These are phyloP conservation scores for Ophiocordyceps camponoti-floridani DNA, from an alignment of 2,329 filamentous ascomycete genomes.

Conservation along the genomic window DNA sequence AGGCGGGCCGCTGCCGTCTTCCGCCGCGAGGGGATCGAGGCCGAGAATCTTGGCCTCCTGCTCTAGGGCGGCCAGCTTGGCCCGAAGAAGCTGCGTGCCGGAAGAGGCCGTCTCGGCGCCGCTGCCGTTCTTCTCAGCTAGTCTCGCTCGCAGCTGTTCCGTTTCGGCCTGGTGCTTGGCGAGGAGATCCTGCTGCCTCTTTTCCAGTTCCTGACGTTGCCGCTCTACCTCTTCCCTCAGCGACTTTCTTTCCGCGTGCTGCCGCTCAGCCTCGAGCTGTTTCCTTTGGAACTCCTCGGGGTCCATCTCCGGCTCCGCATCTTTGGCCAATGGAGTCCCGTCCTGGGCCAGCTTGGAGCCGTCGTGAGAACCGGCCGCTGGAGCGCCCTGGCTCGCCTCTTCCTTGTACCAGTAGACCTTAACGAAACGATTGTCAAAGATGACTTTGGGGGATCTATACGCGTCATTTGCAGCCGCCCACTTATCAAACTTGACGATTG, in stretches of 20 bases:
- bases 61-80: conserved; percentile 54
- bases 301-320: conserved; percentile 39
- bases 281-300: conserved; percentile 49
- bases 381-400: conserved; percentile 17
- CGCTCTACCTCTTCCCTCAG: conserved; percentile 45
- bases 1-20: conserved; percentile 19
- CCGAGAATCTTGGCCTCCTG: conserved; percentile 54
- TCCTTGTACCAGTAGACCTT: conserved; percentile 65
- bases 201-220: conserved; percentile 45
- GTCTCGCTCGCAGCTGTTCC: conserved; percentile 42
- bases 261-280: conserved; percentile 55
- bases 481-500: conserved; percentile 49
- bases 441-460: conserved; percentile 58
- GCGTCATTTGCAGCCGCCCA: conserved; percentile 51
- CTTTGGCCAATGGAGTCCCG: background rate
- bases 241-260: conserved; percentile 45
- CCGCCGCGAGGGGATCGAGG: conserved; percentile 37
- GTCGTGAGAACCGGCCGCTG: conserved; percentile 11
- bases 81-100: conserved; percentile 47
- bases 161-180: conserved; percentile 49
- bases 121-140: conserved; percentile 15
- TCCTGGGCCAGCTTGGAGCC: conserved; percentile 5
- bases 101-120: conserved; percentile 14
- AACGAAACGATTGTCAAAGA: conserved; percentile 75
- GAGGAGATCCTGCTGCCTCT: conserved; percentile 41